Evolutionary conservation across 2,329 filamentous ascomycete genomes (phyloP).

Genomic region (Clathrospora elynae): DNA sequence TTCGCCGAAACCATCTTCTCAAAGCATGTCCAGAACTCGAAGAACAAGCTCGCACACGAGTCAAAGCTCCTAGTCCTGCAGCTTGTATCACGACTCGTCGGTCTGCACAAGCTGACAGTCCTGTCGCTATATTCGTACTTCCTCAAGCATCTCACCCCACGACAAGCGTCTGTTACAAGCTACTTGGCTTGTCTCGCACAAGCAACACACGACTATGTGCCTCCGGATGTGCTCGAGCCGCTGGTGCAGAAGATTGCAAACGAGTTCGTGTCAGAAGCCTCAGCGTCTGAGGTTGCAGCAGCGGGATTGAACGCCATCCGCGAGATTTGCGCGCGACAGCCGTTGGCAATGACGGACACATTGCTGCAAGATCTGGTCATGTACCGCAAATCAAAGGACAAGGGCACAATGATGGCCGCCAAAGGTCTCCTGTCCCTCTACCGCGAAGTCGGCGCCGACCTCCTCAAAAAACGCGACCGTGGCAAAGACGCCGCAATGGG

Average conservation of each 20-base stretch:
- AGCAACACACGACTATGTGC: slow-evolving; percentile 86
- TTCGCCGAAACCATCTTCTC: slow-evolving; percentile 89
- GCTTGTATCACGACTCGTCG: slow-evolving; percentile 86
- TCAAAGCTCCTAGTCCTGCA: slow-evolving; percentile 90
- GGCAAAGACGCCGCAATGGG: slow-evolving; percentile 90
- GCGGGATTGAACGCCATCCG: slow-evolving; percentile 94
- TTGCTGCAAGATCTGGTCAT: slow-evolving; percentile 94
- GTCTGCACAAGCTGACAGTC: slow-evolving; percentile 88
- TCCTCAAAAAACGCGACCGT: slow-evolving; percentile 86
- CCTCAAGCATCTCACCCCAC: slow-evolving; percentile 83
- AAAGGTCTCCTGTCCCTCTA: slow-evolving; percentile 90
- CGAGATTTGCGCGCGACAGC: slow-evolving; percentile 90
- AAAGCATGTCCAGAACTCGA: slow-evolving; percentile 87
- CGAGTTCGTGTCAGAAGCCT: slow-evolving; percentile 95
- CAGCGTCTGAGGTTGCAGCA: slow-evolving; percentile 86
- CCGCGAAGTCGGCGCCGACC: slow-evolving; percentile 85
- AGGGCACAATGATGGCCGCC: slow-evolving; percentile 98
- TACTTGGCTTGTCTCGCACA: slow-evolving; percentile 93
- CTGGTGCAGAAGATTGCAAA: slow-evolving; percentile 95
- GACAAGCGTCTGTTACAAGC: slow-evolving; percentile 87
- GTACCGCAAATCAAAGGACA: slow-evolving; percentile 97
- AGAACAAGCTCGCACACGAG: slow-evolving; percentile 82
- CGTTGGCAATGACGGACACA: slow-evolving; percentile 94
- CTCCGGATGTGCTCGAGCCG: slow-evolving; percentile 89
- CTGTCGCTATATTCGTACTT: slow-evolving; percentile 96